Percentiles rank a stretch among this genome's conserved stretches.
Conservation (phyloP, 768 basidiomycete species). For the Cyclocybe cylindracea region DNA sequence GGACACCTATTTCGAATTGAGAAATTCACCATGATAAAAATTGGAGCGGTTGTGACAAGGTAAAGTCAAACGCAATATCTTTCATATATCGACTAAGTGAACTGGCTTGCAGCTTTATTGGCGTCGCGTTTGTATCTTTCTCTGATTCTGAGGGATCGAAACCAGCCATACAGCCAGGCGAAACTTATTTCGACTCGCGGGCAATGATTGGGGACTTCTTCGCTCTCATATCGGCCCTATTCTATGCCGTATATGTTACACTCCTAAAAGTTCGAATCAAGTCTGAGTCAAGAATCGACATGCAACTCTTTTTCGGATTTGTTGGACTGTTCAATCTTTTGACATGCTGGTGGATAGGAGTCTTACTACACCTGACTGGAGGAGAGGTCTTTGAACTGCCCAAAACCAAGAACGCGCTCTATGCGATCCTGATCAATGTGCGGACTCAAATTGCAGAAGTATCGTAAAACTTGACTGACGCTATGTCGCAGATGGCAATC, state of each 20-base stretch:
- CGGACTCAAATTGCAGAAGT: neutral
- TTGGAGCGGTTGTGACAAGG: constrained; percentile 80
- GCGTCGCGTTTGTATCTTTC: constrained; percentile 86
- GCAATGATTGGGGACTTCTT: constrained; percentile 78
- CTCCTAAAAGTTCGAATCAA: constrained; percentile 87
- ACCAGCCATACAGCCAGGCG: constrained; percentile 10
- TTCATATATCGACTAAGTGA: neutral
- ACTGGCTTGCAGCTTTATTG: constrained; percentile 46
- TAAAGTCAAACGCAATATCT: constrained; percentile 28
- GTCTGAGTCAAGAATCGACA: constrained; percentile 81
- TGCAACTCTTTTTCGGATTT: constrained; percentile 95
- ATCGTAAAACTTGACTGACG: neutral
- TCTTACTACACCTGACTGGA: constrained; percentile 73
- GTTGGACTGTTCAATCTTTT: constrained; percentile 87
- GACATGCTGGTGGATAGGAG: constrained; percentile 72
- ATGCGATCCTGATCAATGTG: constrained; percentile 40
- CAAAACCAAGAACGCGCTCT: constrained; percentile 37
- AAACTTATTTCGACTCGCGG: constrained; percentile 18
- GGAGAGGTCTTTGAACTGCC: constrained; percentile 80
- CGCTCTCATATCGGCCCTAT: constrained; percentile 83
- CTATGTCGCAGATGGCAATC: constrained; percentile 66
- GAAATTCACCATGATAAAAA: constrained; percentile 67
- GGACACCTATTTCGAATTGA: constrained; percentile 86
- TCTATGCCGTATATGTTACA: constrained; percentile 88
- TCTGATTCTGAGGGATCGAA: constrained; percentile 60